phyloP scores from a whole-genome alignment of 805 yeast genomes.

The Schwanniomyces pseudopolymorphus region DNA sequence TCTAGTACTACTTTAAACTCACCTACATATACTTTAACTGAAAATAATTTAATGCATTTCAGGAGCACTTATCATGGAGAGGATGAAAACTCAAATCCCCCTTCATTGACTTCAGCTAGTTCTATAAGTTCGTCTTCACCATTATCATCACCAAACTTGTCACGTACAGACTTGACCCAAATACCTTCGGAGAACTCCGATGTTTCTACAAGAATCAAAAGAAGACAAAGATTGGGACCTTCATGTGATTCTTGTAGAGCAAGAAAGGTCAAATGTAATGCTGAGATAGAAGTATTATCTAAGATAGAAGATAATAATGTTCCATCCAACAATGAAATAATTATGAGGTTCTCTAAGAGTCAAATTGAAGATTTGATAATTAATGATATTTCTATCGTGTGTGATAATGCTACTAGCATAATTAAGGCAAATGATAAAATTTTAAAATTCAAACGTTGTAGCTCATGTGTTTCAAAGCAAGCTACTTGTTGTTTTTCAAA shows the following conservation, averaged over 20 bases:
- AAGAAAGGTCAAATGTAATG: conserved; percentile 73
- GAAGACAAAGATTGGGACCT: conserved; percentile 71
- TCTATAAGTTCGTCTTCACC: conserved; percentile 9
- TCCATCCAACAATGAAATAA: neutral
- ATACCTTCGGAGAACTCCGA: no score
- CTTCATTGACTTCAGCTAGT: conserved; percentile 3
- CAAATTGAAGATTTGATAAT: conserved; percentile 6
- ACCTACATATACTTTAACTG: conserved; percentile 5
- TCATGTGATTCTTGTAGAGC: conserved; percentile 71
- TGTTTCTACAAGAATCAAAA: conserved; percentile 13
- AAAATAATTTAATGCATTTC: conserved; percentile 5
- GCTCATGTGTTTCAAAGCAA: conserved; percentile 50
- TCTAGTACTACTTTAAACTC: neutral
- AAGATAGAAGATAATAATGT: conserved; percentile 5
- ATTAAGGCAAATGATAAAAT: conserved; percentile 27
- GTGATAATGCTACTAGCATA: conserved; percentile 10
- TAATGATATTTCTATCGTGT: conserved; percentile 2
- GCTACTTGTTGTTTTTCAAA: conserved; percentile 56
- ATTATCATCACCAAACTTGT: conserved; percentile 6
- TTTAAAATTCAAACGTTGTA: conserved; percentile 54
- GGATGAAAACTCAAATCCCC: neutral
- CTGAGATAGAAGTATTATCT: conserved; percentile 49
- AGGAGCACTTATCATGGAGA: conserved; percentile 1
- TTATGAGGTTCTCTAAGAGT: neutral
- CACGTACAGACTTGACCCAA: neutral